These are phyloP conservation scores for Withania somnifera DNA, from an alignment of 305 asterid species.

Conservation along the genomic window DNA sequence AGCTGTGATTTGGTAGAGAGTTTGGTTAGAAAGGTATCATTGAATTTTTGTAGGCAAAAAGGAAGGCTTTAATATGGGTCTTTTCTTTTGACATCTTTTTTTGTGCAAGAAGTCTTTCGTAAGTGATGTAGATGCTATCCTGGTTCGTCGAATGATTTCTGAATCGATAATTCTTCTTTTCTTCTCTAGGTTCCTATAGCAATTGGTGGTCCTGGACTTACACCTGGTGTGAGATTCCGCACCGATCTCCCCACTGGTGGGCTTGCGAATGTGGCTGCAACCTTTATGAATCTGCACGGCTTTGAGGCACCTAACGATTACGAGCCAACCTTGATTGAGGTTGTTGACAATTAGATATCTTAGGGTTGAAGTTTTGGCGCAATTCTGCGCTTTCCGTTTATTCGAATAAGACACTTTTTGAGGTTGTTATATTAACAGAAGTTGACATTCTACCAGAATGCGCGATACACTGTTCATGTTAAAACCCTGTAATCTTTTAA, in stretches of 20 bases:
- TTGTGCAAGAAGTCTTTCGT: neutral
- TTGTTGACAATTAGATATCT: constrained; percentile 45
- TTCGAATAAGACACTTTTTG: neutral
- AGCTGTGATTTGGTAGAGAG: neutral
- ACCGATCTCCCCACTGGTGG: constrained; percentile 64
- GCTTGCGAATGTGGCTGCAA: constrained; percentile 89
- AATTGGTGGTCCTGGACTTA: constrained; percentile 92
- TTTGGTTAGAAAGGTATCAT: neutral
- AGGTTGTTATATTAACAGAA: neutral
- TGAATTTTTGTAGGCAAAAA: neutral
- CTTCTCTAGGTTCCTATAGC: constrained; percentile 69
- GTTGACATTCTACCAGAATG: neutral
- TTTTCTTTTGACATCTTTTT: neutral
- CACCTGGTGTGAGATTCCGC: constrained; percentile 77
- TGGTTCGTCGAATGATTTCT: neutral
- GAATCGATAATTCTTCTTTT: neutral
- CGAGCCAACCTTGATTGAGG: constrained; percentile 82
- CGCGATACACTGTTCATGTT: neutral
- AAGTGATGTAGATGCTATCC: neutral
- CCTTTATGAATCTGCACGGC: constrained; percentile 84
- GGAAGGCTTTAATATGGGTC: neutral
- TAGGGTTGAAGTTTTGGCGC: constrained; percentile 7
- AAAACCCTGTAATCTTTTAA: neutral
- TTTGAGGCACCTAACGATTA: constrained; percentile 79
- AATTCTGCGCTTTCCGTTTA: neutral